Evolutionary conservation across 805 yeast genomes (phyloP).

Genomic region (Starmerella apis): DNA sequence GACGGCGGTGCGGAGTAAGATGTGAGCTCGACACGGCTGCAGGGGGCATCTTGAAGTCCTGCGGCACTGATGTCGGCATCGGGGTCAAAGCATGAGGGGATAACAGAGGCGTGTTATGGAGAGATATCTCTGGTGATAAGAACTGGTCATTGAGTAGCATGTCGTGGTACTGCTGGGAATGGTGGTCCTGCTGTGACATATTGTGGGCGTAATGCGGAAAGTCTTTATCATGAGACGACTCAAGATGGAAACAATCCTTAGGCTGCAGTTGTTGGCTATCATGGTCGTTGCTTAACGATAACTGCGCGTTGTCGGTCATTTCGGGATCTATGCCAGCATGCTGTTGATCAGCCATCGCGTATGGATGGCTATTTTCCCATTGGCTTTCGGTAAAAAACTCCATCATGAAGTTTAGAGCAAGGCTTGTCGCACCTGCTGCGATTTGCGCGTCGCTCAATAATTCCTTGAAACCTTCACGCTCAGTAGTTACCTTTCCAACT

Average conservation of each 20-base stretch:
- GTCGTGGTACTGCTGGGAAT: conserved; percentile 1
- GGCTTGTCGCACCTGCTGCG: background rate
- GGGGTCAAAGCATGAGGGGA: conserved; percentile 20
- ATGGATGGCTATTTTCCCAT: background rate
- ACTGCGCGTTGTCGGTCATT: background rate
- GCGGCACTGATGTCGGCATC: conserved; percentile 18
- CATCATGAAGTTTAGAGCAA: background rate
- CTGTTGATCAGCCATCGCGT: background rate
- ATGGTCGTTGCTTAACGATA: background rate
- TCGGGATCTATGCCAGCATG: background rate
- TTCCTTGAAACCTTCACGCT: background rate
- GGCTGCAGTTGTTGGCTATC: background rate
- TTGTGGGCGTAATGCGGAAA: background rate
- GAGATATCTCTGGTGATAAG: conserved; percentile 16
- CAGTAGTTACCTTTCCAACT: background rate
- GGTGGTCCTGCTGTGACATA: background rate
- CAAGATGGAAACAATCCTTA: background rate
- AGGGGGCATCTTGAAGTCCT: conserved; percentile 1
- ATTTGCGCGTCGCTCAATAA: background rate
- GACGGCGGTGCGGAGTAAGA: background rate
- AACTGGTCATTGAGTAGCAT: conserved; percentile 4
- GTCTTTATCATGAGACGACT: background rate
- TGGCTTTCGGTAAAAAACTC: conserved; percentile 5
- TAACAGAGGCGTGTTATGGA: conserved; percentile 19
- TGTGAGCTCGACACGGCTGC: background rate